Conservation (phyloP, 2,329 filamentous ascomycete genomes). For the Fusarium nisikadoi region DNA sequence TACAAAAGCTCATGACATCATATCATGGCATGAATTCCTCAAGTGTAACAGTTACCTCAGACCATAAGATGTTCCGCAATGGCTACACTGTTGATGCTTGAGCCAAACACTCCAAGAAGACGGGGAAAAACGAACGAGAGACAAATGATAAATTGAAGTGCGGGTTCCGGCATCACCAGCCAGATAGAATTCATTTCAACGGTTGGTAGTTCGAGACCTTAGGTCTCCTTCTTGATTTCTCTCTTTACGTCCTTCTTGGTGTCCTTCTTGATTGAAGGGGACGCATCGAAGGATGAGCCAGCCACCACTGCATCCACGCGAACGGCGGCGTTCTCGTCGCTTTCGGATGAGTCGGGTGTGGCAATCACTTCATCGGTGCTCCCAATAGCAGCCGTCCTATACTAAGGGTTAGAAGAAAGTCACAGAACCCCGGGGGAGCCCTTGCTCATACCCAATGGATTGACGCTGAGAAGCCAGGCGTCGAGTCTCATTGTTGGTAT, state of each 20-base stretch:
- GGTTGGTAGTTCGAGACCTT: background rate
- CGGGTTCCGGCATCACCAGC: background rate
- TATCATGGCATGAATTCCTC: slow-evolving; percentile 46
- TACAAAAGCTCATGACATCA: slow-evolving; percentile 54
- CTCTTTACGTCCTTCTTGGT: slow-evolving; percentile 51
- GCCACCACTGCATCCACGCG: slow-evolving; percentile 60
- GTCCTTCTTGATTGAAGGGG: slow-evolving; percentile 59
- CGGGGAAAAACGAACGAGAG: slow-evolving; percentile 5
- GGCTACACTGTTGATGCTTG: slow-evolving; percentile 42
- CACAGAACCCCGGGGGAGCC: slow-evolving; percentile 39
- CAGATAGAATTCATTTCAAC: background rate
- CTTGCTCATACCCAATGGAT: slow-evolving; percentile 50
- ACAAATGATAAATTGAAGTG: slow-evolving; percentile 17
- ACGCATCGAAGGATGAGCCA: slow-evolving; percentile 57
- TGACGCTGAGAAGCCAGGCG: slow-evolving; percentile 48
- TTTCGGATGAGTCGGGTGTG: slow-evolving; percentile 58
- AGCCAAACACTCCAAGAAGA: slow-evolving; percentile 37
- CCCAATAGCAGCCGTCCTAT: slow-evolving; percentile 54
- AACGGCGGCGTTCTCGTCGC: slow-evolving; percentile 66
- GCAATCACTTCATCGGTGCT: slow-evolving; percentile 53
- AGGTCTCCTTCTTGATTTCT: slow-evolving; percentile 46
- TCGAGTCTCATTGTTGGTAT: slow-evolving; percentile 36
- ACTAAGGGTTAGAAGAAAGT: slow-evolving; percentile 49
- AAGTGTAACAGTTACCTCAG: slow-evolving; percentile 50
- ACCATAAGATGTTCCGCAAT: slow-evolving; percentile 52